Base-by-base conservation (phyloP, 2,329 filamentous ascomycete species). In the Stagonosporopsis chrysanthemi region DNA sequence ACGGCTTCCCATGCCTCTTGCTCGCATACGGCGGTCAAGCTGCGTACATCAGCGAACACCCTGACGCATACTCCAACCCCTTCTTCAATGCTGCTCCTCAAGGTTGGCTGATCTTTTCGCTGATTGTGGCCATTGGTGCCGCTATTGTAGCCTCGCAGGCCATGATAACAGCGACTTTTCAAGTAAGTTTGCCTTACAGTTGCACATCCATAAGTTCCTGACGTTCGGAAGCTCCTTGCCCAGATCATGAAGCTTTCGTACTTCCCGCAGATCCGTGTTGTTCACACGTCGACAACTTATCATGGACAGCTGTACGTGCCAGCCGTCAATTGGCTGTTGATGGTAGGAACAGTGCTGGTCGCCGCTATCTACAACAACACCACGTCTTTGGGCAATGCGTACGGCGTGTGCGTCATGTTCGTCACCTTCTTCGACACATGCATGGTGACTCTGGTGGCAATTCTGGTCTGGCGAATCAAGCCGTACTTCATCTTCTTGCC, bases 241-340 rank as follows among this genome's bases (percentile, higher is more conserved):
- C 89, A 91, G 75, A 83, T 91, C 60, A 91, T 92, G 87, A 89
- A 87, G 56, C 76, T 86, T 5, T 84, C 81, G 0, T 93, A 92
- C 72, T 91, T 91, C 61, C 90, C 90, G 0, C 89, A 91, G 60
- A 87, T 93, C 71, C 87, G 89, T 65, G 82, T 90, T 4, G 82
- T 89, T 1, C 89, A 92, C 68, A 92, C 89, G 0, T 90, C 87
- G 6, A 84, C 82, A 33, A 82, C 77, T 2, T 90, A 91, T 62
- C 86, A 92, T 65, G 89, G 89, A 2, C 90, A 94, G 68, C 80
- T 93, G 0, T 93, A 92, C 66, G 86, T 94, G 15, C 90, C 90
- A 0, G 77, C 90, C 12, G 86, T 87, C 3, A 93, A 93, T 68
- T 92, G 90, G 88, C 77, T 92, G 1, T 80, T 93, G 60, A 89